These are phyloP conservation scores for Lachancea dasiensis DNA, from an alignment of 805 yeast species.

Conservation along the genomic window DNA sequence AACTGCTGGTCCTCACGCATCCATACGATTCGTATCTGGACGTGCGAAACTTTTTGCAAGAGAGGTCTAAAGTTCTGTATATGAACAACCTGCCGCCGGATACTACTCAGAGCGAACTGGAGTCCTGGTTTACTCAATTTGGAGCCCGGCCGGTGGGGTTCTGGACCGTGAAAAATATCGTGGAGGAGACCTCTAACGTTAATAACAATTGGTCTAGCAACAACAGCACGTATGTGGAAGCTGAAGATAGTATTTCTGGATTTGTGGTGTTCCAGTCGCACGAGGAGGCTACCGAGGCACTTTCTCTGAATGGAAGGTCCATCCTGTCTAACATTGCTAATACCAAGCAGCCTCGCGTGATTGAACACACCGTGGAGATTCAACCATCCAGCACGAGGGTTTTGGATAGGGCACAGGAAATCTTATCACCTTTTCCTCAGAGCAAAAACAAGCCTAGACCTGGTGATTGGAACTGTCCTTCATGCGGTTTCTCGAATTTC, in stretches of 20 bases:
- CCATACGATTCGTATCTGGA: constrained; percentile 80
- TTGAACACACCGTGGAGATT: constrained; percentile 70
- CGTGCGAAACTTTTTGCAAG: constrained; percentile 56
- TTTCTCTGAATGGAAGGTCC: constrained; percentile 70
- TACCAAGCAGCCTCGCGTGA: constrained; percentile 32
- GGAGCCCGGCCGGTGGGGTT: constrained; percentile 85
- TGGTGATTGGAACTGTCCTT: constrained; percentile 97
- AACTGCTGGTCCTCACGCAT: constrained; percentile 50
- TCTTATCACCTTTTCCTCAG: constrained; percentile 78
- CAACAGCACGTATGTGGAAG: constrained; percentile 35
- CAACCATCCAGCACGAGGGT: constrained; percentile 79
- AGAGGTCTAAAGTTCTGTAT: constrained; percentile 71
- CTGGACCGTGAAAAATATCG: constrained; percentile 72
- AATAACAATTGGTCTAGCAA: constrained; percentile 24
- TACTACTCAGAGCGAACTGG: constrained; percentile 85
- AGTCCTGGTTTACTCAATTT: constrained; percentile 83
- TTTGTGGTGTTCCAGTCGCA: constrained; percentile 81
- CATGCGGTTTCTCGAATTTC: constrained; percentile 91
- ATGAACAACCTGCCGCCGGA: constrained; percentile 77
- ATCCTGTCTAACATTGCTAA: constrained; percentile 32
- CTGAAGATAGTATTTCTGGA: constrained; percentile 55
- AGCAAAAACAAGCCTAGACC: constrained; percentile 87
- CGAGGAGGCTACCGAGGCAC: constrained; percentile 77
- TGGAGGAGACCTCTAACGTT: constrained; percentile 24
- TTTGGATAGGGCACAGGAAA: constrained; percentile 74